These are phyloP conservation scores for Coemansia sp. DNA, from an alignment of 192 early-diverging fungal genomes.

Conservation along the genomic window DNA sequence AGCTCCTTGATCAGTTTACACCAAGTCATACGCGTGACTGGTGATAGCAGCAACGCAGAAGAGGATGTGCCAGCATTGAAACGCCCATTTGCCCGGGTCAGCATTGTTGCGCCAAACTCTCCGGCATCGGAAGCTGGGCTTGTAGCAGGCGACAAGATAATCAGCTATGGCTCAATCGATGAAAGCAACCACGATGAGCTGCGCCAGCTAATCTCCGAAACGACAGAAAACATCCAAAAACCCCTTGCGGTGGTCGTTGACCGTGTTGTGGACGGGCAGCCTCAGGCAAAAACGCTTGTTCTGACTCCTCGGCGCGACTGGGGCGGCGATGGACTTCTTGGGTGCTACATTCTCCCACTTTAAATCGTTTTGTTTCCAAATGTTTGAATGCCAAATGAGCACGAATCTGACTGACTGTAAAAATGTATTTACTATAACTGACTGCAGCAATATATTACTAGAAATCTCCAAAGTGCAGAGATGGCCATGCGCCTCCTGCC, in stretches of 20 bases:
- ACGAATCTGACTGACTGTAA: no score
- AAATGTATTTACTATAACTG: no score
- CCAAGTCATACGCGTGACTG: neutral
- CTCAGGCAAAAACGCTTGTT: conserved; percentile 6
- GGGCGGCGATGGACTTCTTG: conserved; percentile 52
- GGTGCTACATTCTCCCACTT: conserved; percentile 43
- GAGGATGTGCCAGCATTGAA: neutral
- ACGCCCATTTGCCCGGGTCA: conserved; percentile 48
- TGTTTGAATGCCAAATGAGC: no score
- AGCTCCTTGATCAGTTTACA: conserved; percentile 55
- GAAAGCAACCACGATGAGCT: conserved; percentile 25
- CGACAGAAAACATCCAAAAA: conserved; percentile 23
- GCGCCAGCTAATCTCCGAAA: conserved; percentile 19
- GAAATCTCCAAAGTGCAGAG: no score
- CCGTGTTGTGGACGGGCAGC: conserved; percentile 38
- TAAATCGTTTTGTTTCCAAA: neutral
- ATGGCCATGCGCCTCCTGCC: no score
- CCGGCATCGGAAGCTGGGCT: conserved; percentile 47
- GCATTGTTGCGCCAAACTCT: conserved; percentile 35
- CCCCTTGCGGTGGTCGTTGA: conserved; percentile 24
- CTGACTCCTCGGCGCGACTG: conserved; percentile 38
- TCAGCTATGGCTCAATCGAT: conserved; percentile 24
- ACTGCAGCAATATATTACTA: no score
- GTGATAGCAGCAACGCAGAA: neutral
- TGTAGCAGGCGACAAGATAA: conserved; percentile 36